Conservation (phyloP, 2,329 filamentous ascomycete species). For the Hypoxylon sp. region DNA sequence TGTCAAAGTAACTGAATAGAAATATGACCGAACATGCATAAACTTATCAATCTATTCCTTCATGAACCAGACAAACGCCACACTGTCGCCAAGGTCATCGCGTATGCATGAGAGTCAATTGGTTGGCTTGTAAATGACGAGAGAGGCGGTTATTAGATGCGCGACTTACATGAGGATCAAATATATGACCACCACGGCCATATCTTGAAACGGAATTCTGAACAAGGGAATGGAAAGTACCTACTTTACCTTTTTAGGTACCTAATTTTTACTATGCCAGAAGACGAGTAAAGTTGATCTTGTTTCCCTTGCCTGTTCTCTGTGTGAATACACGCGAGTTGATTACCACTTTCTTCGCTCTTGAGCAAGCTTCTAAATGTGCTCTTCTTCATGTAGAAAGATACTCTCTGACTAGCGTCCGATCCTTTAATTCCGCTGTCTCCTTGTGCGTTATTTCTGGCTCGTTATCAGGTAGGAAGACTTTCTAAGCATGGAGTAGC, state of each 20-base stretch:
- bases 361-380: background rate
- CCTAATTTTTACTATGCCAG: background rate
- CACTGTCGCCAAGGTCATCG: background rate
- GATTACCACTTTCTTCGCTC: background rate
- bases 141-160: background rate
- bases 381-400: too few relatives aligned
- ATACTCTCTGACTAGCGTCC: too few relatives aligned
- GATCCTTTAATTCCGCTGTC: too few relatives aligned
- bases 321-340: background rate
- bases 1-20: slow-evolving; percentile 18
- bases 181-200: background rate
- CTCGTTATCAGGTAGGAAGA: too few relatives aligned
- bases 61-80: background rate
- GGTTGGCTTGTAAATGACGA: background rate
- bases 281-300: background rate
- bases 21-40: slow-evolving; percentile 29
- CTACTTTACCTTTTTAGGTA: background rate
- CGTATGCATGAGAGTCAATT: background rate
- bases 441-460: too few relatives aligned
- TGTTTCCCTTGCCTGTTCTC: background rate
- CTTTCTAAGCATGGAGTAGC: too few relatives aligned
- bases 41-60: background rate
- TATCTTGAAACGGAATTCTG: background rate
- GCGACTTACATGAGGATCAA: background rate
- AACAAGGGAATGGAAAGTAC: background rate